A percentile compares a stretch with the other conserved stretches of the same genome.
Conservation (phyloP, 2,329 filamentous ascomycete species). For the Penicillium sp. region DNA sequence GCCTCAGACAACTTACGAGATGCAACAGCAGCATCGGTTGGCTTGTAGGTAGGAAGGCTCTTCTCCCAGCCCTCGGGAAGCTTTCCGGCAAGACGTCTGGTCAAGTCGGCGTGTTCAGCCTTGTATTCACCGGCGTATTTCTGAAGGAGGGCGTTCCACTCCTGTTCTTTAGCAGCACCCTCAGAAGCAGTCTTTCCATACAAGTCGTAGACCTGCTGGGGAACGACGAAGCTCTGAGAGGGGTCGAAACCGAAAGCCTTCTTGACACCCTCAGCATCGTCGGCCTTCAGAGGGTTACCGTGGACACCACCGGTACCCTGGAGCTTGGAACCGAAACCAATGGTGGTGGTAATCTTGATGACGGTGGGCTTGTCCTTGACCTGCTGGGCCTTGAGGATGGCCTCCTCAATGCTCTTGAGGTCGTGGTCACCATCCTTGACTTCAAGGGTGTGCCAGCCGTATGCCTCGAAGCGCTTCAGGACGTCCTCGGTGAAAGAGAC, state of each 20-base stretch:
- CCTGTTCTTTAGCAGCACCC: constrained; percentile 83
- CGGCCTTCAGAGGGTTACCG: constrained; percentile 90
- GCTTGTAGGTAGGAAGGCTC: constrained; percentile 83
- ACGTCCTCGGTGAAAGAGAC: constrained; percentile 97
- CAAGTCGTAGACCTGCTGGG: constrained; percentile 88
- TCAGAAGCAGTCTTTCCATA: constrained; percentile 81
- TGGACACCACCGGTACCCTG: constrained; percentile 94
- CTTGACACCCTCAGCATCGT: constrained; percentile 93
- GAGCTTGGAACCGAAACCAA: constrained; percentile 90
- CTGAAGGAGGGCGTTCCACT: constrained; percentile 91
- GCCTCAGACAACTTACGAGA: constrained; percentile 95
- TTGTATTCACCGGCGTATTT: constrained; percentile 79
- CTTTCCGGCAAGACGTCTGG: constrained; percentile 72
- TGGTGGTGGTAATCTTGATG: constrained; percentile 96
- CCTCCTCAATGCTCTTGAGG: constrained; percentile 79
- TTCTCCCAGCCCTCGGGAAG: constrained; percentile 98
- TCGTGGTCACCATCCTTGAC: constrained; percentile 88
- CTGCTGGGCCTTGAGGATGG: constrained; percentile 77
- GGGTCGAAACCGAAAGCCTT: constrained; percentile 94
- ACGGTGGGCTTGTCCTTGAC: constrained; percentile 95
- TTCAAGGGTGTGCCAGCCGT: constrained; percentile 87
- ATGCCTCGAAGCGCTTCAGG: constrained; percentile 87
- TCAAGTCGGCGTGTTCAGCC: constrained; percentile 73
- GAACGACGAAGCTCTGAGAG: constrained; percentile 85
- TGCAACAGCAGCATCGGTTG: constrained; percentile 76